Evolutionary conservation across 768 basidiomycete genomes (phyloP).

Genomic region (Pleurotus ostreatus): DNA sequence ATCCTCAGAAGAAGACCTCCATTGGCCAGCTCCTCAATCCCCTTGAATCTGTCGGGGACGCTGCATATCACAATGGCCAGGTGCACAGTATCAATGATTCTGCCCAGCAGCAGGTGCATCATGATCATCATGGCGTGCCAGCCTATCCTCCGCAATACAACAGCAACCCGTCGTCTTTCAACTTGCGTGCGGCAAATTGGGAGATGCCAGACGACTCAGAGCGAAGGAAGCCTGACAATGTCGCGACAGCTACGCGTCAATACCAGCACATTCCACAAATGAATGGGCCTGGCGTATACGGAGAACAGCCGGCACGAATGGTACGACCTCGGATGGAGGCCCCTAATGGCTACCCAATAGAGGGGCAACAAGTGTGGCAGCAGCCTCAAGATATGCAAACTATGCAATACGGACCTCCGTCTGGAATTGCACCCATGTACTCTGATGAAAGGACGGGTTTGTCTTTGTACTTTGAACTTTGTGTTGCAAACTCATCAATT

Average conservation of each 20-base stretch:
- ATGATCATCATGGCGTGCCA: constrained; percentile 10
- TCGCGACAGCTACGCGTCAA: constrained; percentile 29
- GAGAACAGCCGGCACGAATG: constrained; percentile 25
- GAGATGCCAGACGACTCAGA: constrained; percentile 24
- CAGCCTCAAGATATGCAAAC: constrained; percentile 22
- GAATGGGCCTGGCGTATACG: constrained; percentile 14
- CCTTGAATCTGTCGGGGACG: constrained; percentile 4
- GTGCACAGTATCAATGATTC: constrained; percentile 3
- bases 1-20: constrained; percentile 15
- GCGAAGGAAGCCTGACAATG: constrained; percentile 31
- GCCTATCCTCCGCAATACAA: constrained; percentile 16
- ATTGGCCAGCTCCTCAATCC: constrained; percentile 17
- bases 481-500: constrained; percentile 13
- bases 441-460: constrained; percentile 57
- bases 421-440: constrained; percentile 41
- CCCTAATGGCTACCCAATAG: constrained; percentile 22
- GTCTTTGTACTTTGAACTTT: constrained; percentile 16
- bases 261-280: constrained; percentile 22
- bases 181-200: constrained; percentile 65
- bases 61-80: neutral
- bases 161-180: constrained; percentile 31
- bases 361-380: constrained; percentile 25
- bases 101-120: constrained; percentile 1
- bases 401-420: constrained; percentile 38
- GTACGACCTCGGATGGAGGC: constrained; percentile 28